Evolutionary conservation across 352 stramenopile species (phyloP).

Genomic region (Phytopythium oedochilum): DNA sequence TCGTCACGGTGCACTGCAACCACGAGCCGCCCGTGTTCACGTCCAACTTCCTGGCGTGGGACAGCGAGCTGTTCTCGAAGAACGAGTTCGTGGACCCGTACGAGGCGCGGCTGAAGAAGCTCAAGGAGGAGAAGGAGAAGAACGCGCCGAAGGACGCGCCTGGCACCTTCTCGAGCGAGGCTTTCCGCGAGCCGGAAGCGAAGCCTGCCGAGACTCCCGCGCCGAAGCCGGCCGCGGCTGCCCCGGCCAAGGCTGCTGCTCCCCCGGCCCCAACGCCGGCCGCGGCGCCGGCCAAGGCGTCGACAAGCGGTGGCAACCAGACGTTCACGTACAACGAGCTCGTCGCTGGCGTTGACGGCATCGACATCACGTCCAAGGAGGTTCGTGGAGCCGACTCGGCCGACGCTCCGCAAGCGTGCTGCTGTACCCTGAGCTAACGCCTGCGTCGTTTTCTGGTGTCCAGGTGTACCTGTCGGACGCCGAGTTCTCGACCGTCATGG

Average conservation of each 20-base stretch:
- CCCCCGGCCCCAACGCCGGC: conserved; percentile 10
- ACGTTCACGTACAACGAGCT: conserved; percentile 66
- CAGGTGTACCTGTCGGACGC: conserved; percentile 75
- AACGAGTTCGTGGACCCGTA: conserved; percentile 89
- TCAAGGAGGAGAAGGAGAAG: conserved; percentile 79
- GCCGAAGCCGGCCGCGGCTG: conserved; percentile 1
- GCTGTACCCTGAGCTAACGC: conserved; percentile 6
- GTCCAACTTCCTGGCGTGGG: conserved; percentile 89
- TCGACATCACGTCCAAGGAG: conserved; percentile 73
- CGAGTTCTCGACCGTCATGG: conserved; percentile 75
- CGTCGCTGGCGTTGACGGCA: conserved; percentile 66
- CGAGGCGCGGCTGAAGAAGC: conserved; percentile 69
- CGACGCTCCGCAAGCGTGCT: conserved; percentile 6
- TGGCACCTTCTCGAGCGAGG: conserved; percentile 50
- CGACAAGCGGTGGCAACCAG: conserved; percentile 23
- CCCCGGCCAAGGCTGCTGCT: conserved; percentile 3
- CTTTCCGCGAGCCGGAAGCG: neutral
- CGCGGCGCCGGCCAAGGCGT: conserved; percentile 10
- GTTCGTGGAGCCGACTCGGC: conserved; percentile 16
- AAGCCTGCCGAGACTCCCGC: neutral
- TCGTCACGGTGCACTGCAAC: conserved; percentile 76
- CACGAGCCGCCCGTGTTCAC: conserved; percentile 89
- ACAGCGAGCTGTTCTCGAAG: conserved; percentile 76
- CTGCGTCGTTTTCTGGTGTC: conserved; percentile 2
- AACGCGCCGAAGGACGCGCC: conserved; percentile 50